These are phyloP conservation scores for Davidsoniella virescens DNA, from an alignment of 2,329 filamentous ascomycete genomes.

Conservation along the genomic window DNA sequence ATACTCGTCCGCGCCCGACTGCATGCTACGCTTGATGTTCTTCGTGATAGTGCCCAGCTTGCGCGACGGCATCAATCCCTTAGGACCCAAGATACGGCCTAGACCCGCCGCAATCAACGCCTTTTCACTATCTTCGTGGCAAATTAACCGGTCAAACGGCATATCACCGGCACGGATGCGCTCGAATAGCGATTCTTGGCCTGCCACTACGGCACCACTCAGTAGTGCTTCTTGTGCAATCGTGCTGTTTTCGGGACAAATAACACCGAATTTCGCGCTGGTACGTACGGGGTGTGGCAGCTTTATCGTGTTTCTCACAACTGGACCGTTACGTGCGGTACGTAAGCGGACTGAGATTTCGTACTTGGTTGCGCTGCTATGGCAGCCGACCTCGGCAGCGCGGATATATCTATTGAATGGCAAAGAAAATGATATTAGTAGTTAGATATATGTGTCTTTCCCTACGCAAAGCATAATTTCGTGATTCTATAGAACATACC, in stretches of 20 bases:
- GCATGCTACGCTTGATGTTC: conserved; percentile 58
- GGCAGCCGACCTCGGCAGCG: conserved; percentile 76
- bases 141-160: conserved; percentile 78
- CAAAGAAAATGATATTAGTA: neutral
- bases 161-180: conserved; percentile 57
- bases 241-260: conserved; percentile 68
- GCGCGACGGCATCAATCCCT: conserved; percentile 77
- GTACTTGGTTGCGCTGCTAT: conserved; percentile 64
- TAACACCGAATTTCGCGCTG: conserved; percentile 75
- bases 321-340: conserved; percentile 70
- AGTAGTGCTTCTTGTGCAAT: conserved; percentile 56
- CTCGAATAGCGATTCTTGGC: conserved; percentile 74
- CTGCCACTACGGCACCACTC: conserved; percentile 68
- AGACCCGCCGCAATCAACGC: conserved; percentile 69
- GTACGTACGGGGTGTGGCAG: conserved; percentile 83
- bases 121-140: conserved; percentile 60
- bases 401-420: conserved; percentile 36
- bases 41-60: conserved; percentile 82
- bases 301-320: conserved; percentile 72
- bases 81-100: conserved; percentile 70
- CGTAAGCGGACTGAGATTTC: conserved; percentile 72
- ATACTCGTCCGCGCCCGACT: conserved; percentile 70
- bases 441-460: conserved; percentile 3
- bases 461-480: too few relatives aligned
- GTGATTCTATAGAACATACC: conserved; percentile 32